A percentile compares a stretch with the other conserved stretches of the same genome.
These are phyloP conservation scores for Eimeria brunetti DNA, from an alignment of 169 alveolate genomes.

Conservation along the genomic window DNA sequence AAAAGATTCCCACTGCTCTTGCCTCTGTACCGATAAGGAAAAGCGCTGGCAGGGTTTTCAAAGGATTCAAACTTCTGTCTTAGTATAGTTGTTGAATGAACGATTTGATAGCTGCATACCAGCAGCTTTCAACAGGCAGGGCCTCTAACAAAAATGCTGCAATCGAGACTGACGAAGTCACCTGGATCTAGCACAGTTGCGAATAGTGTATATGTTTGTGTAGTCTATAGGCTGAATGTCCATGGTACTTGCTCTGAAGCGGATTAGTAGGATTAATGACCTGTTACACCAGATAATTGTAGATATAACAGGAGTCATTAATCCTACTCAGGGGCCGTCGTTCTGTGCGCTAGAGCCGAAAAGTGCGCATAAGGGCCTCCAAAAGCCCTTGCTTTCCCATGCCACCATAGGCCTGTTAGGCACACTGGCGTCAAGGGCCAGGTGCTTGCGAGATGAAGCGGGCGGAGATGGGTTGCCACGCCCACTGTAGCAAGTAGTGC, in stretches of 20 bases:
- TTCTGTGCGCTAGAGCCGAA: too few relatives aligned
- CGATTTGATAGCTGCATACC: neutral
- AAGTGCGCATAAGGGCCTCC: too few relatives aligned
- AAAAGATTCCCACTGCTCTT: constrained; percentile 85
- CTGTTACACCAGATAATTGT: too few relatives aligned
- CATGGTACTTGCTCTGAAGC: neutral
- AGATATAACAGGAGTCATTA: too few relatives aligned
- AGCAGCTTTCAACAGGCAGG: neutral
- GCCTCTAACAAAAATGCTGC: neutral
- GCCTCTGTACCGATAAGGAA: constrained; percentile 82
- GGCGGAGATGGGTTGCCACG: too few relatives aligned
- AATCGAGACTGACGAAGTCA: neutral
- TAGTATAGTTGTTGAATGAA: constrained; percentile 8
- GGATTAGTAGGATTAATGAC: too few relatives aligned
- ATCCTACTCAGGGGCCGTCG: too few relatives aligned
- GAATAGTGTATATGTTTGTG: neutral
- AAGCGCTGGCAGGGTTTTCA: constrained; percentile 36
- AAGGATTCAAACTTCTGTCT: constrained; percentile 62
- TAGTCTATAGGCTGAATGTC: neutral
- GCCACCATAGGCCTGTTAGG: too few relatives aligned
- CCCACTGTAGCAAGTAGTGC: too few relatives aligned
- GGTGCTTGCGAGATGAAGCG: too few relatives aligned
- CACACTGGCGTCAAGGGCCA: too few relatives aligned
- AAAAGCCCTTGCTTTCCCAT: too few relatives aligned
- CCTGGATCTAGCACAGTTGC: neutral